Percentiles rank a stretch among this genome's conserved stretches.
These are phyloP conservation scores for Claviceps arundinis DNA, from an alignment of 2,329 filamentous ascomycete genomes.

Conservation along the genomic window DNA sequence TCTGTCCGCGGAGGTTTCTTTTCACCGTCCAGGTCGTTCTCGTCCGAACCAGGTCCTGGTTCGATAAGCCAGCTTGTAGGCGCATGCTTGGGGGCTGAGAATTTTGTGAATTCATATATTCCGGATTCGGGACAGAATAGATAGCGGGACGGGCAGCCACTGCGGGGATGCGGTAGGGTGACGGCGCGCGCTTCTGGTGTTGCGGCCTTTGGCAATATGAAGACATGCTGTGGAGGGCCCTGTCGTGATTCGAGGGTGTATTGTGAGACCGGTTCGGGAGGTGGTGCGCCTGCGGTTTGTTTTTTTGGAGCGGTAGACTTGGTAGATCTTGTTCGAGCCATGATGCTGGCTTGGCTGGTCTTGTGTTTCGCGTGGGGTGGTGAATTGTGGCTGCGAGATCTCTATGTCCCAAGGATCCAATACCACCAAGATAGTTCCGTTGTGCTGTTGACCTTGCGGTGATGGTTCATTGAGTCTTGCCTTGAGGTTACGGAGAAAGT, in stretches of 20 bases:
- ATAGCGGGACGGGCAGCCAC: constrained; percentile 41
- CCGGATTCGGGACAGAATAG: constrained; percentile 48
- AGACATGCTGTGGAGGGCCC: constrained; percentile 37
- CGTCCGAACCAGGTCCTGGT: constrained; percentile 8
- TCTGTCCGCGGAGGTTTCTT: constrained; percentile 11
- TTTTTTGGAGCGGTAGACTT: constrained; percentile 15
- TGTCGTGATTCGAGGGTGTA: constrained; percentile 27
- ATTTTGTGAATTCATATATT: constrained; percentile 51
- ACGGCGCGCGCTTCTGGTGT: constrained; percentile 43
- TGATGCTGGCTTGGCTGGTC: constrained; percentile 11
- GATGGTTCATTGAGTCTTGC: neutral
- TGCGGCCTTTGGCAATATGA: constrained; percentile 46
- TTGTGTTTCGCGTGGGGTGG: neutral
- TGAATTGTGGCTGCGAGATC: neutral
- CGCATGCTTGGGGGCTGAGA: constrained; percentile 36
- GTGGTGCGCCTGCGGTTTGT: constrained; percentile 14
- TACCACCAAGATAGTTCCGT: neutral
- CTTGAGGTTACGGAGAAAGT: too few relatives aligned
- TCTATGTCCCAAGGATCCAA: neutral
- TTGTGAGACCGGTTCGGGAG: constrained; percentile 18
- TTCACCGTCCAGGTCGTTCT: constrained; percentile 10
- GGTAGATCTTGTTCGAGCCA: constrained; percentile 37
- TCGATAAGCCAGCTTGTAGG: constrained; percentile 53
- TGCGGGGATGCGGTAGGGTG: constrained; percentile 46
- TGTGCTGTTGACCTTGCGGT: neutral